Conservation (phyloP, 2,329 filamentous ascomycete genomes). For the Huntiella moniliformis region DNA sequence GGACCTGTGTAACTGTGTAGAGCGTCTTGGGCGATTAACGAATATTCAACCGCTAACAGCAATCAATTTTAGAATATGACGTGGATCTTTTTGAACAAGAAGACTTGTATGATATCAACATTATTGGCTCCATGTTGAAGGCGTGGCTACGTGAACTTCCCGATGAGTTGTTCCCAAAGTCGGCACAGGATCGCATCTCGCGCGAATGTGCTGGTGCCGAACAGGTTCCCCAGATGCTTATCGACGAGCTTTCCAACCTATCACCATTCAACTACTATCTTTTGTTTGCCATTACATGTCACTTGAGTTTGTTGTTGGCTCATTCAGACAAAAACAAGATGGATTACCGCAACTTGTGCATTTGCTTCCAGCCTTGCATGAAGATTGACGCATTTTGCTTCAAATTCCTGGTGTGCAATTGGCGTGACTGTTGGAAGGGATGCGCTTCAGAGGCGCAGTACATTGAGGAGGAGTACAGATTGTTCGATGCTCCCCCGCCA, state of each 20-base stretch:
- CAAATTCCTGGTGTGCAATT: conserved; percentile 85
- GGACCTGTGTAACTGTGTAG: too few relatives aligned
- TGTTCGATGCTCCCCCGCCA: conserved; percentile 40
- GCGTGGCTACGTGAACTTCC: conserved; percentile 90
- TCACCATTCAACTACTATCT: conserved; percentile 96
- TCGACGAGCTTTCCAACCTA: conserved; percentile 84
- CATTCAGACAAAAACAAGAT: conserved; percentile 96
- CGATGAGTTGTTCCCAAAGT: conserved; percentile 80
- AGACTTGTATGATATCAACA: conserved; percentile 89
- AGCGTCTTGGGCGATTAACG: too few relatives aligned
- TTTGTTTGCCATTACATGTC: conserved; percentile 90
- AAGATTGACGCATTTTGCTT: conserved; percentile 92
- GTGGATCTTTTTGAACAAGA: conserved; percentile 77
- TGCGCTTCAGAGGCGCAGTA: conserved; percentile 77
- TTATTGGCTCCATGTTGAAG: conserved; percentile 89
- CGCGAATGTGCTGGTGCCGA: conserved; percentile 63
- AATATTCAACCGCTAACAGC: background rate
- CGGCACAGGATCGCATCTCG: conserved; percentile 60
- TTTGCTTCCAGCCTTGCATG: conserved; percentile 94
- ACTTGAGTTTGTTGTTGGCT: conserved; percentile 75
- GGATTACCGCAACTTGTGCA: conserved; percentile 88
- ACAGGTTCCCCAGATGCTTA: conserved; percentile 63
- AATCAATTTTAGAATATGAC: conserved; percentile 44
- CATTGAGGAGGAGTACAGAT: conserved; percentile 47
- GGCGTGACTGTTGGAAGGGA: conserved; percentile 93